Conservation (phyloP, 179 eudicot species). For the Spergularia azorica region DNA sequence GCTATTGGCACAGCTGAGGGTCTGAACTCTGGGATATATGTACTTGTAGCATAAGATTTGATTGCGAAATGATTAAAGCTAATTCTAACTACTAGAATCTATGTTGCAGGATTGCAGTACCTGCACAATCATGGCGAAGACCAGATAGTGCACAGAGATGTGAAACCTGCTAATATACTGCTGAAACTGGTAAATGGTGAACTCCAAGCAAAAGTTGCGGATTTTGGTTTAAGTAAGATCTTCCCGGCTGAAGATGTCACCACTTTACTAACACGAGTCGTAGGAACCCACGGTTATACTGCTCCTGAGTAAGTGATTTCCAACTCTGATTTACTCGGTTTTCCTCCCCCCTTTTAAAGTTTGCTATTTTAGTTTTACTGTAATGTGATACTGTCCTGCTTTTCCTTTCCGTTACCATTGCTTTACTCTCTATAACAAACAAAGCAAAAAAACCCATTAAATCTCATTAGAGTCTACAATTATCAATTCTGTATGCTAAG, state of each 20-base stretch:
- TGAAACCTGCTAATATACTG: conserved; percentile 31
- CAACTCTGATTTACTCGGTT: not conserved
- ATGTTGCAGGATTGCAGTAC: conserved; percentile 31
- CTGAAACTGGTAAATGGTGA: conserved; percentile 12
- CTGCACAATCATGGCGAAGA: conserved; percentile 28
- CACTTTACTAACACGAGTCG: conserved; percentile 17
- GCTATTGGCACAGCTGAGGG: conserved; percentile 28
- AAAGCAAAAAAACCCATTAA: too few species aligned
- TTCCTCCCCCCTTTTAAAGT: too few species aligned
- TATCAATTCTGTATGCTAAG: too few species aligned
- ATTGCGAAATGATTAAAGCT: conserved; percentile 6
- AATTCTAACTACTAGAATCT: conserved; percentile 19
- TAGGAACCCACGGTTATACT: conserved; percentile 28
- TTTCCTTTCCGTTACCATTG: too few species aligned
- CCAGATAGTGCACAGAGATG: conserved; percentile 35
- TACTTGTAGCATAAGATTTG: not conserved
- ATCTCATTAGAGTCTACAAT: too few species aligned
- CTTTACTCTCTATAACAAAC: too few species aligned
- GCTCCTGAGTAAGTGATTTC: conserved; percentile 30
- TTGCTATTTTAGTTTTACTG: too few species aligned
- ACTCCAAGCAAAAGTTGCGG: conserved; percentile 30
- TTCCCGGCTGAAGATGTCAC: conserved; percentile 5
- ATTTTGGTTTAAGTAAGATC: conserved; percentile 30
- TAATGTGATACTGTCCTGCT: too few species aligned
- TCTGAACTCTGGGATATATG: not conserved